These are phyloP conservation scores for Calonectria hongkongensis DNA, from an alignment of 2,329 filamentous ascomycete genomes.

Conservation along the genomic window DNA sequence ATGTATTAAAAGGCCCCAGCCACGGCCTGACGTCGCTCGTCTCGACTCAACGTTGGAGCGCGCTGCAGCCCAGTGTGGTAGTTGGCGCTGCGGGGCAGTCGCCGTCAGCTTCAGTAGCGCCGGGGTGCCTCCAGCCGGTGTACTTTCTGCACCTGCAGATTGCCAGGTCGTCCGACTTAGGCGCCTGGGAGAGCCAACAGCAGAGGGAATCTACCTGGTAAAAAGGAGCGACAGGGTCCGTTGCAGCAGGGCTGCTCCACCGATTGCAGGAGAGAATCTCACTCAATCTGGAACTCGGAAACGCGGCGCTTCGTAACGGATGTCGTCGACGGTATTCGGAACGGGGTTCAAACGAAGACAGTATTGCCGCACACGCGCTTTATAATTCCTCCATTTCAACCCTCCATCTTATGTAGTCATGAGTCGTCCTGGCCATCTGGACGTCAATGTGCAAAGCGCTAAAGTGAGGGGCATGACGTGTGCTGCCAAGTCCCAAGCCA, in stretches of 20 bases:
- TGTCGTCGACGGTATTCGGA: not conserved
- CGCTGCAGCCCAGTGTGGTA: constrained; percentile 9
- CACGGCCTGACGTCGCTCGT: constrained; percentile 30
- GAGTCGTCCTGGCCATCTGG: constrained; percentile 28
- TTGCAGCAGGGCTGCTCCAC: constrained; percentile 21
- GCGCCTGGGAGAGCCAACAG: not conserved
- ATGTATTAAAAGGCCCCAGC: constrained; percentile 33
- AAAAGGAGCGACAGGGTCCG: constrained; percentile 17
- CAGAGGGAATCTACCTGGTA: not conserved
- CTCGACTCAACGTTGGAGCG: constrained; percentile 16
- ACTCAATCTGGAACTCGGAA: constrained; percentile 21
- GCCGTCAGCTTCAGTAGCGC: constrained; percentile 44
- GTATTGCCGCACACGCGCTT: constrained; percentile 22
- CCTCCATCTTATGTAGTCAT: constrained; percentile 36
- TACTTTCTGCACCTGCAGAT: constrained; percentile 29
- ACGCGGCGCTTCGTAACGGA: constrained; percentile 8
- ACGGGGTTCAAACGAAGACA: not conserved
- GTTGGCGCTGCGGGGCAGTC: constrained; percentile 51
- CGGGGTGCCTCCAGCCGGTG: constrained; percentile 16
- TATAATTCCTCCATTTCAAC: constrained; percentile 11
- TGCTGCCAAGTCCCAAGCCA: constrained; percentile 57
- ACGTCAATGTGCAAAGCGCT: constrained; percentile 48
- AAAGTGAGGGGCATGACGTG: constrained; percentile 57
- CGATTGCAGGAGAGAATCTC: constrained; percentile 18
- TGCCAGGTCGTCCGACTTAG: constrained; percentile 23